Evolutionary conservation across 768 basidiomycete species (phyloP).

Genomic region (Candolleomyces aberdarensis): DNA sequence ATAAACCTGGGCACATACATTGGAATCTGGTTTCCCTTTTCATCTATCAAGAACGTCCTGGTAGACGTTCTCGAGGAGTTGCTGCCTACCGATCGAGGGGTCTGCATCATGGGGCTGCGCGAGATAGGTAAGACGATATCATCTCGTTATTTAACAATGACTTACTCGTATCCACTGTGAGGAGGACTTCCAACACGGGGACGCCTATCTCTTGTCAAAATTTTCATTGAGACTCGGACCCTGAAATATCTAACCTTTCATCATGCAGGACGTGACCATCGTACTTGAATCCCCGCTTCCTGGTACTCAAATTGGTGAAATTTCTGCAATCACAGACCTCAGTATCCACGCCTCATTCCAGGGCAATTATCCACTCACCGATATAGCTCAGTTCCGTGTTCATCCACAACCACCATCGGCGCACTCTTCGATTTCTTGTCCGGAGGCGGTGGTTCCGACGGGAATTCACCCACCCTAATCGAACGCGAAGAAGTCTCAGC

Average conservation of each 20-base stretch:
- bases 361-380: slow-evolving; percentile 32
- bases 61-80: slow-evolving; percentile 23
- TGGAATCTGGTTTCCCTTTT: slow-evolving; percentile 31
- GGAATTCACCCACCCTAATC: slow-evolving; percentile 52
- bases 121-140: not conserved
- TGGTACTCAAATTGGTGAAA: not conserved
- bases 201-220: not conserved
- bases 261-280: not conserved
- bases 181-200: not conserved
- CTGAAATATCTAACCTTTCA: not conserved
- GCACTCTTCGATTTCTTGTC: slow-evolving; percentile 19
- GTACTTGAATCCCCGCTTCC: not conserved
- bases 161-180: not conserved
- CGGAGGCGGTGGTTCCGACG: not conserved
- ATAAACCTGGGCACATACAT: slow-evolving; percentile 21
- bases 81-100: slow-evolving; percentile 15
- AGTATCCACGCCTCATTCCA: not conserved
- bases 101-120: not conserved
- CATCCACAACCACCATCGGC: slow-evolving; percentile 58
- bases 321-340: not conserved
- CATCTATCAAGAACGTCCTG: slow-evolving; percentile 31
- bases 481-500: not conserved
- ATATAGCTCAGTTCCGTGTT: slow-evolving; percentile 55
- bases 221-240: not conserved
- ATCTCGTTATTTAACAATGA: not conserved